phyloP scores from a whole-genome alignment of 73 alveolate genomes.

The Urostyla sp. region DNA sequence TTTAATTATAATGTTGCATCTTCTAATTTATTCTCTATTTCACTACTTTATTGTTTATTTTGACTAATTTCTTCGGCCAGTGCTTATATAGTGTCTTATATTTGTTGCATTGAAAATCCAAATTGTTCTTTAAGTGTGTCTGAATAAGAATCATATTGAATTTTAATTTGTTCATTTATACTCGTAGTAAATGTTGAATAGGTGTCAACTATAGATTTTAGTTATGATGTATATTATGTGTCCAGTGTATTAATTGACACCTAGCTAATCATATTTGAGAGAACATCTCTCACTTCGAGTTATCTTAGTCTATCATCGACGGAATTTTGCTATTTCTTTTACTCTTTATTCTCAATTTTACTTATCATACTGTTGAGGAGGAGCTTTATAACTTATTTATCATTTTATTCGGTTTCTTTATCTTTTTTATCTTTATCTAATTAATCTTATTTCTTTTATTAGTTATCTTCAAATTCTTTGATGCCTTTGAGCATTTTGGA shows the following conservation, averaged over 20 bases:
- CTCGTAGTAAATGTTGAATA: slow-evolving; percentile 22
- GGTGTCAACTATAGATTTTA: slow-evolving; percentile 23
- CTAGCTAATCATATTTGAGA: slow-evolving; percentile 13
- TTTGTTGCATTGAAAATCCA: slow-evolving; percentile 50
- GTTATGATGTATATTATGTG: slow-evolving; percentile 38
- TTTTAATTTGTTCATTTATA: slow-evolving; percentile 37
- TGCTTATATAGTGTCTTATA: slow-evolving; percentile 13
- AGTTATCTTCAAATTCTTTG: slow-evolving; percentile 15
- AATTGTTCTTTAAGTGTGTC: slow-evolving; percentile 57
- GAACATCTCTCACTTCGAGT: slow-evolving; percentile 20
- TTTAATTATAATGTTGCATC: slow-evolving; percentile 13
- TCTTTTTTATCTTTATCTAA: slow-evolving; percentile 15
- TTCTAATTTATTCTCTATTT: slow-evolving; percentile 22
- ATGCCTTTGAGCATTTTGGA: not conserved
- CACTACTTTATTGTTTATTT: slow-evolving; percentile 17
- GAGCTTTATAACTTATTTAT: not conserved
- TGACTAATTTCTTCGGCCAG: slow-evolving; percentile 18
- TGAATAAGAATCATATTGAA: slow-evolving; percentile 49
- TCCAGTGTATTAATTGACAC: slow-evolving; percentile 31
- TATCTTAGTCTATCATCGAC: not conserved
- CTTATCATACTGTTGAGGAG: slow-evolving; percentile 10
- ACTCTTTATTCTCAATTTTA: slow-evolving; percentile 4
- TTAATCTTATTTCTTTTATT: not conserved
- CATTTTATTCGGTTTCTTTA: not conserved
- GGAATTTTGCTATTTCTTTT: not conserved